phyloP scores from a whole-genome alignment of 176 grass and related monocot genomes.

The Triticum urartu region DNA sequence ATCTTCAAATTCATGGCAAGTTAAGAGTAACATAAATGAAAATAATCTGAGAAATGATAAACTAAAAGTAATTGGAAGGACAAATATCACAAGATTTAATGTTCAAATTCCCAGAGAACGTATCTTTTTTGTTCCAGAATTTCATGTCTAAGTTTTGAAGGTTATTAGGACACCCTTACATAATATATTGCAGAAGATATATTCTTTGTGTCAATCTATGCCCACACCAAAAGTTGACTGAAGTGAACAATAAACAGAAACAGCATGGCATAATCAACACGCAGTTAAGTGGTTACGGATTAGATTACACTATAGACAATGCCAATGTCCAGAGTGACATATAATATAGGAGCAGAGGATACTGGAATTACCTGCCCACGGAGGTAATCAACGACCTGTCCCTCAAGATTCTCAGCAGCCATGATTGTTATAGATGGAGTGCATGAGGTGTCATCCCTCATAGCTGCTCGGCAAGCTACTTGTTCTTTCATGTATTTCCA shows the following conservation, averaged over 20 bases:
- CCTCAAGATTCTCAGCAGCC: conserved; percentile 83
- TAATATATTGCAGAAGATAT: background rate
- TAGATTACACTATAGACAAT: conserved; percentile 2
- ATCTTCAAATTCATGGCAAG: background rate
- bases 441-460: conserved; percentile 62
- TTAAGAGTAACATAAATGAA: background rate
- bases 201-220: background rate
- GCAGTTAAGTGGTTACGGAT: background rate
- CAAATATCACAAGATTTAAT: background rate
- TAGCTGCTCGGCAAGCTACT: conserved; percentile 53
- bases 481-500: conserved; percentile 90
- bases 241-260: background rate
- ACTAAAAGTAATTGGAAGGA: background rate
- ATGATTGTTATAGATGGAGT: conserved; percentile 87
- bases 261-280: background rate
- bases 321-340: background rate
- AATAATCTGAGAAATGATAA: background rate
- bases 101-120: background rate
- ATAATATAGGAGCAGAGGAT: background rate
- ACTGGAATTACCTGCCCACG: conserved; percentile 58
- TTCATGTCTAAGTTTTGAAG: background rate
- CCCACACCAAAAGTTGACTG: background rate
- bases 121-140: background rate
- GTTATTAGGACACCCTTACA: background rate
- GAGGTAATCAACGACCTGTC: conserved; percentile 56